Evolutionary conservation across 1,284 basidiomycete species (phyloP), one percentile per base, ranked within the genome.

Genomic region (Athelia psychrophila): DNA sequence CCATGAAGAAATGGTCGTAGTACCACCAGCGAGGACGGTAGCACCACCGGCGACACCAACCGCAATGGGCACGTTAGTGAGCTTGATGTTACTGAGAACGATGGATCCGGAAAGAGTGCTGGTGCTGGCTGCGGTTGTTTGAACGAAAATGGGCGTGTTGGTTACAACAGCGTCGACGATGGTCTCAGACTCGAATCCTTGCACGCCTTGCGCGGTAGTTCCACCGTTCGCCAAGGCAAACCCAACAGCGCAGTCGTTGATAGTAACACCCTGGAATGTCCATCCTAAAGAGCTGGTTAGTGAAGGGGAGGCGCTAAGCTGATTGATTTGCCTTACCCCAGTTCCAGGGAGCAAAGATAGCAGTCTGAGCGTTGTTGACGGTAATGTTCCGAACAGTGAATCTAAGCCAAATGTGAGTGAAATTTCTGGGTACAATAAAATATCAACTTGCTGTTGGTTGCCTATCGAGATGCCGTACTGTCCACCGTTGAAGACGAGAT

Each of bases 1-100:
- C 88, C 88, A 91, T 5, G 83, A 78, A 5, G 72, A 63, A 61
- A 91, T 86, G 0, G 75, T 79, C 22, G 63, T 80, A 2, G 79
- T 78, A 24, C 77, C 79, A 13, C 80, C 86, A 40, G 58, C 65
- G 53, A 83, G 74, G 8, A 86, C 72, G 16, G 74, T 68, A 2
- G 69, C 65, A 15, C 84, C 84, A 38, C 69, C 70, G 3, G 66
- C 66, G 33, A 82, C 77, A 19, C 71, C 74, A 44, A 84, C 75
- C 6, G 76, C 78, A 40, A 63, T 67, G 2, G 69, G 61, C 44
- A 75, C 71, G 51, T 76, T 74, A 53, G 58, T 67, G 51, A 74
- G 66, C 48, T 60, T 53, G 51, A 72, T 66, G 60, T 73, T 73
- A 58, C 71, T 70, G 44, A 74, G 62, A 23, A 76, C 66, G 48